Conservation (phyloP, 2,329 filamentous ascomycete species). For the Pseudonectria foliicola region DNA sequence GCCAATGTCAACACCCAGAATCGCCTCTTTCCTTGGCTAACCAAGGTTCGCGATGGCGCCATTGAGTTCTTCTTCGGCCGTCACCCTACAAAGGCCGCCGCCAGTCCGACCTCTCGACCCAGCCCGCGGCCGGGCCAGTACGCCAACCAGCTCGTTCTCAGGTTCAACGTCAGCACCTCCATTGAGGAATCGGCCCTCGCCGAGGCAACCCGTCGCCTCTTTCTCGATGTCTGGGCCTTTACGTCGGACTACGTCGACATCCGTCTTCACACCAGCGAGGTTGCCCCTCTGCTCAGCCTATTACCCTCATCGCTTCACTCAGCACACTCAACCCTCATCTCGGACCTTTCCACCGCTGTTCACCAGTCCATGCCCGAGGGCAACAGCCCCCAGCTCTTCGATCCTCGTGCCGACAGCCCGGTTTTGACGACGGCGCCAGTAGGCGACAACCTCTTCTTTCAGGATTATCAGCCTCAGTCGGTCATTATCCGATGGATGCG, state of each 20-base stretch:
- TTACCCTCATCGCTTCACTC: constrained; percentile 67
- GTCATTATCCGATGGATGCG: constrained; percentile 88
- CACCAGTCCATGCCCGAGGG: constrained; percentile 41
- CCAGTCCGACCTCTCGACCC: constrained; percentile 13
- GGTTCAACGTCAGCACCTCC: constrained; percentile 69
- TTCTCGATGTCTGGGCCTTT: constrained; percentile 88
- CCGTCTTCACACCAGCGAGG: constrained; percentile 65
- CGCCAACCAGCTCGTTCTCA: constrained; percentile 75
- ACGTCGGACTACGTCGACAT: constrained; percentile 79
- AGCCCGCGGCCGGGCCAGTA: constrained; percentile 11
- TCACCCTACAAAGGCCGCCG: constrained; percentile 27
- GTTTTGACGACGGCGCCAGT: constrained; percentile 27
- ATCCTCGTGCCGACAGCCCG: constrained; percentile 21
- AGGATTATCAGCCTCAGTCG: constrained; percentile 81
- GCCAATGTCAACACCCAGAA: constrained; percentile 11
- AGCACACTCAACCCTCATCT: constrained; percentile 68
- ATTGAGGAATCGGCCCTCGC: constrained; percentile 64
- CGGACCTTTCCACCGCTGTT: constrained; percentile 71
- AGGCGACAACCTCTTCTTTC: constrained; percentile 77
- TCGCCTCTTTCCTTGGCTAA: constrained; percentile 39
- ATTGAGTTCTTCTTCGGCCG: constrained; percentile 45
- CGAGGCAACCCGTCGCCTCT: constrained; percentile 66
- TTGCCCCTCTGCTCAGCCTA: constrained; percentile 70
- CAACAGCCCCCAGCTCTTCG: constrained; percentile 8
- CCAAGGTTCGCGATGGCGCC: constrained; percentile 42